Base-by-base conservation (phyloP, 108 stramenopile species). In the Conticribra weissflogii region DNA sequence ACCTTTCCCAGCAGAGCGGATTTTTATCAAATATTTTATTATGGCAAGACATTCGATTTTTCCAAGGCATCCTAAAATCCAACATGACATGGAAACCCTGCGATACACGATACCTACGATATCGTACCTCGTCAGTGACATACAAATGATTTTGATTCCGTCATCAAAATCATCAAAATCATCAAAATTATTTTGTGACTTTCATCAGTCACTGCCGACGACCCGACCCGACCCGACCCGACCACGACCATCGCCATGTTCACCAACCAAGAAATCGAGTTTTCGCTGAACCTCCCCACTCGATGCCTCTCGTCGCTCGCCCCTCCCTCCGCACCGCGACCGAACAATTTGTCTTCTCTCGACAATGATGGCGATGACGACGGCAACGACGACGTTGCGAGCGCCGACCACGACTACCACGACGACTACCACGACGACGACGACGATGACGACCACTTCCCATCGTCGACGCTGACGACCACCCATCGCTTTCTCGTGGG, bases 221-320 rank as follows among this genome's bases (percentile, higher is more conserved):
- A n/a, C n/a, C n/a, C n/a, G n/a, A n/a, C n/a, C n/a, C n/a, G n/a
- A n/a, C n/a, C n/a, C n/a, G n/a, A n/a, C n/a, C n/a, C n/a, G n/a
- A n/a, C n/a, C n/a, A n/a, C n/a, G n/a, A n/a, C n/a, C 12, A 41
- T 41, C 12, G 36, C 27, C 52, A 76, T 76, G 75, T 76, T 68
- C 59, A 66, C 63, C 66, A 59, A 71, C 47, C 71, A 79, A 72
- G 59, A 66, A 30, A 59, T 72, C 9, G 78, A 72, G 17, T 79
- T 66, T 54, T 72, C 78, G 17, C 66, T 79, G 53, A 67, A 71
- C 45, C 64, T 48, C 44, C 78, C 78, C 47, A 54, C 63, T 28
- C 78, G 78, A 27, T 66, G 69, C 16, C 71, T 79, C 9, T 65
- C 78, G 49, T 63, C 78, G 19, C 29, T 79, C 23, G 69, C 78